Percentiles rank a stretch among this genome's conserved stretches.
Conservation (phyloP, 1,284 basidiomycete species). For the Leccinum fuscescens region DNA sequence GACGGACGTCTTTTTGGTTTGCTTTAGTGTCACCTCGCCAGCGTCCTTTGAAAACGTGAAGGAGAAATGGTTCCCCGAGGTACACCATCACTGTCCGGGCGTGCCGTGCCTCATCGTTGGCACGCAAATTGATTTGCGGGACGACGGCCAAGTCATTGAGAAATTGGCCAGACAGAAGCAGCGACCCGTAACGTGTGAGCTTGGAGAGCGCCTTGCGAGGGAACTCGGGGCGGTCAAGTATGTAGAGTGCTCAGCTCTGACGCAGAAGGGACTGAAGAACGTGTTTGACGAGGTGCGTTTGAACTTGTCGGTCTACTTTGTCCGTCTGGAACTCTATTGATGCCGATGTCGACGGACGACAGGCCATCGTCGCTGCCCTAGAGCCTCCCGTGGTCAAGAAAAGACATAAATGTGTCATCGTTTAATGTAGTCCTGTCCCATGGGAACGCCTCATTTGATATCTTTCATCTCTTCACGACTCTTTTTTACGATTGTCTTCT, state of each 20-base stretch:
- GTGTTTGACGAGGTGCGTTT: conserved; percentile 93
- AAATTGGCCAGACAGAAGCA: conserved; percentile 97
- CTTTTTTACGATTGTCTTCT: conserved; percentile 27
- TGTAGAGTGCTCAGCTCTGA: conserved; percentile 98
- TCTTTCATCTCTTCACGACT: conserved; percentile 38
- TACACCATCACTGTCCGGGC: conserved; percentile 99
- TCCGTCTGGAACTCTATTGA: conserved; percentile 7
- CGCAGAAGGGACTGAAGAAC: conserved; percentile 99
- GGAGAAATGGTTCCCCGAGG: conserved; percentile 99
- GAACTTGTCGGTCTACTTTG: neutral
- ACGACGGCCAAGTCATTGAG: conserved; percentile 90
- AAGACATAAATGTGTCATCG: conserved; percentile 81
- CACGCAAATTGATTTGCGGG: conserved; percentile 96
- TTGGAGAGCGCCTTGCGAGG: conserved; percentile 90
- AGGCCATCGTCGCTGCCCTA: conserved; percentile 98
- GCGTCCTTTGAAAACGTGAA: conserved; percentile 99
- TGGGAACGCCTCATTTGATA: conserved; percentile 33
- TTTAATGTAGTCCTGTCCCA: conserved; percentile 49
- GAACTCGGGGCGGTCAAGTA: conserved; percentile 98
- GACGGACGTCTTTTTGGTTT: conserved; percentile 99
- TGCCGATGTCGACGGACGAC: conserved; percentile 11
- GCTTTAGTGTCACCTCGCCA: conserved; percentile 98
- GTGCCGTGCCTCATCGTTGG: conserved; percentile 99
- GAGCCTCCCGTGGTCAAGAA: conserved; percentile 93
- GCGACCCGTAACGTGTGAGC: conserved; percentile 84